Percentiles rank a stretch among this genome's conserved stretches.
These are phyloP conservation scores for Austroboletus novae-zelandiae DNA, from an alignment of 1,284 basidiomycete genomes.

Conservation along the genomic window DNA sequence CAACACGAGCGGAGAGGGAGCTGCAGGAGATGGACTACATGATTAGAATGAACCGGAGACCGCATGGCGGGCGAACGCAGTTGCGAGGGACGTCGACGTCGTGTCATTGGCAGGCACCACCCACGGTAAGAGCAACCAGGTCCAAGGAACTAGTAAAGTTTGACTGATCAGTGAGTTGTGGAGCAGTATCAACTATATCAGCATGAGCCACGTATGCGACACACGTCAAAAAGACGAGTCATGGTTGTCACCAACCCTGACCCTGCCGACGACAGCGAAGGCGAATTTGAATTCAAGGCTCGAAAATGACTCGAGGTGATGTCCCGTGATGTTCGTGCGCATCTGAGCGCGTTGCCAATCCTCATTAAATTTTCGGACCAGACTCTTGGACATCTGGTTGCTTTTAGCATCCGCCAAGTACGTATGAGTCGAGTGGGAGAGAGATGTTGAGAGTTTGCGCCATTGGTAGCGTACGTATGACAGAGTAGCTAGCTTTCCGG, in stretches of 20 bases:
- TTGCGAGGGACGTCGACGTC: slow-evolving; percentile 4
- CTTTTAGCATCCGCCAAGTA: no score
- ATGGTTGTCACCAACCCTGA: slow-evolving; percentile 32
- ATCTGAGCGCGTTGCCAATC: background rate
- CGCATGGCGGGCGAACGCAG: slow-evolving; percentile 7
- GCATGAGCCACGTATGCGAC: slow-evolving; percentile 11
- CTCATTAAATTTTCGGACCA: background rate
- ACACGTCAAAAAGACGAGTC: slow-evolving; percentile 22
- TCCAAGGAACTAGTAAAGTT: background rate
- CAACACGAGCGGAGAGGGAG: slow-evolving; percentile 25
- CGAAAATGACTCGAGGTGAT: slow-evolving; percentile 8
- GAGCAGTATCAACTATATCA: slow-evolving; percentile 12
- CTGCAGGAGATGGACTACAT: slow-evolving; percentile 27
- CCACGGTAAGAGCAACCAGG: slow-evolving; percentile 15
- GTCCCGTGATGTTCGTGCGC: background rate
- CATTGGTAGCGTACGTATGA: background rate
- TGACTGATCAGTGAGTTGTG: slow-evolving; percentile 11
- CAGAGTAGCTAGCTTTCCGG: slow-evolving; percentile 16
- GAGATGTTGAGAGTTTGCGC: no score
- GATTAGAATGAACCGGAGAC: slow-evolving; percentile 15
- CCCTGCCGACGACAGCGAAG: slow-evolving; percentile 27
- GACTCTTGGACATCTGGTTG: background rate
- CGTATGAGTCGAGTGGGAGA: no score
- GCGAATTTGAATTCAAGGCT: slow-evolving; percentile 21
- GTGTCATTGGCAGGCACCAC: slow-evolving; percentile 11